Evolutionary conservation across 305 asterid species (phyloP).

Genomic region (Fraxinus greggii): DNA sequence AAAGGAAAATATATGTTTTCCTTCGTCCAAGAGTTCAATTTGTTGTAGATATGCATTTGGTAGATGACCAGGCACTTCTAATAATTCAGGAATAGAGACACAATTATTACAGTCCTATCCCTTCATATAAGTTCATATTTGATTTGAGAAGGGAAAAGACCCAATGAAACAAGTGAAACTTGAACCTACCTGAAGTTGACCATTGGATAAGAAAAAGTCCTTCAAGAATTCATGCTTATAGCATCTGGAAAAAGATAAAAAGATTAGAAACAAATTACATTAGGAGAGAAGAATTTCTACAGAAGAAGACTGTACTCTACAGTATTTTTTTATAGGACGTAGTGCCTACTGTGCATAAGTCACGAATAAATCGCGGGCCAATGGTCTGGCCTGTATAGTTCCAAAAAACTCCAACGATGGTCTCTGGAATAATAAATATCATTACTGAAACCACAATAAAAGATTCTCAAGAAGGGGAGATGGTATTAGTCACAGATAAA

Average conservation of each 20-base stretch:
- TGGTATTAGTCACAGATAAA: background rate
- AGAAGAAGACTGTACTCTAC: background rate
- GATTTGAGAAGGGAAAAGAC: constrained; percentile 11
- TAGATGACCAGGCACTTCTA: background rate
- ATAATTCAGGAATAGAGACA: constrained; percentile 2
- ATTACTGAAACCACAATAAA: constrained; percentile 4
- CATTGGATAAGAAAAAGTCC: constrained; percentile 79
- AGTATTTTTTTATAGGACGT: constrained; percentile 23
- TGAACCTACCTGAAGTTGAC: constrained; percentile 80
- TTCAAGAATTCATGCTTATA: constrained; percentile 85
- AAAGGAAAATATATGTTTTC: constrained; percentile 1
- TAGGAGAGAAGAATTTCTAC: constrained; percentile 10
- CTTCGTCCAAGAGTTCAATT: constrained; percentile 12
- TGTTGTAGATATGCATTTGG: background rate
- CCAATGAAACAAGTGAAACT: constrained; percentile 20
- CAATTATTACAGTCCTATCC: background rate
- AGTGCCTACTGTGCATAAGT: constrained; percentile 72
- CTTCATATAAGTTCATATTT: background rate
- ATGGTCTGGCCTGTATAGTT: constrained; percentile 77
- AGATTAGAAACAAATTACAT: constrained; percentile 23
- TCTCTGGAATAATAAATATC: constrained; percentile 50
- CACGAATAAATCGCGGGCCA: constrained; percentile 89
- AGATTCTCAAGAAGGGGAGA: background rate
- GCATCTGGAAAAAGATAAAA: constrained; percentile 49
- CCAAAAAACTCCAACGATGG: constrained; percentile 75